Evolutionary conservation across 139 green algal genomes (phyloP).

Genomic region (Volvox africanus): DNA sequence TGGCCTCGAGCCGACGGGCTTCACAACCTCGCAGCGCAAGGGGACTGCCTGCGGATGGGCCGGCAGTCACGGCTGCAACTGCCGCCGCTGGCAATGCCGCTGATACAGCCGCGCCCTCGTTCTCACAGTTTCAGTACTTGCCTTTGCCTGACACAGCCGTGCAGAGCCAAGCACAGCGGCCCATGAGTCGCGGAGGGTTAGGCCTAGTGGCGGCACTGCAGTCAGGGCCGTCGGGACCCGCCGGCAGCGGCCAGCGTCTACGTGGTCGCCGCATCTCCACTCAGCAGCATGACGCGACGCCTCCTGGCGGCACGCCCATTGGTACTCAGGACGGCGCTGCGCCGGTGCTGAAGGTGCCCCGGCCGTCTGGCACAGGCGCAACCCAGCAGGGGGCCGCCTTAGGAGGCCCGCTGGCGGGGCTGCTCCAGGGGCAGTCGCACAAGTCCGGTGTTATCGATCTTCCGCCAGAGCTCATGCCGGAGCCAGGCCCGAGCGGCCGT

Average conservation of each 20-base stretch:
- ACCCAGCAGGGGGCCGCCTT: neutral
- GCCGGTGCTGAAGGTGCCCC: neutral
- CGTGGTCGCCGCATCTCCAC: neutral
- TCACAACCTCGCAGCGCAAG: neutral
- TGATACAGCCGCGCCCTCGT: neutral
- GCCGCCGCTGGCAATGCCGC: neutral
- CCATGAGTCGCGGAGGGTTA: slow-evolving; percentile 1
- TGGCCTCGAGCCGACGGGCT: neutral
- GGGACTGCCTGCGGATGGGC: neutral
- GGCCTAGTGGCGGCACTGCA: slow-evolving; percentile 1
- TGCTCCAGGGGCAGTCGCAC: neutral
- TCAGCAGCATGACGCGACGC: neutral
- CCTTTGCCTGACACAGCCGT: neutral
- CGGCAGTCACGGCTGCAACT: neutral
- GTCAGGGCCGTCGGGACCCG: neutral
- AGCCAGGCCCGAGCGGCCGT: neutral
- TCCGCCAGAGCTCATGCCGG: slow-evolving; percentile 30
- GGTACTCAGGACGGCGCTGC: neutral
- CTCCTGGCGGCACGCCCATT: neutral
- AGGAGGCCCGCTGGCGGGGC: slow-evolving; percentile 6
- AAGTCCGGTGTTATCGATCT: neutral
- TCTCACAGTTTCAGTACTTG: neutral
- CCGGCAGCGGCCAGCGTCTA: neutral
- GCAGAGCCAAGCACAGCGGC: neutral
- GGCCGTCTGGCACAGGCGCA: neutral